Evolutionary conservation across 192 early-diverging fungal genomes (phyloP), one percentile per base, ranked within the genome.

Genomic region (Globomyces pollinis-pini): DNA sequence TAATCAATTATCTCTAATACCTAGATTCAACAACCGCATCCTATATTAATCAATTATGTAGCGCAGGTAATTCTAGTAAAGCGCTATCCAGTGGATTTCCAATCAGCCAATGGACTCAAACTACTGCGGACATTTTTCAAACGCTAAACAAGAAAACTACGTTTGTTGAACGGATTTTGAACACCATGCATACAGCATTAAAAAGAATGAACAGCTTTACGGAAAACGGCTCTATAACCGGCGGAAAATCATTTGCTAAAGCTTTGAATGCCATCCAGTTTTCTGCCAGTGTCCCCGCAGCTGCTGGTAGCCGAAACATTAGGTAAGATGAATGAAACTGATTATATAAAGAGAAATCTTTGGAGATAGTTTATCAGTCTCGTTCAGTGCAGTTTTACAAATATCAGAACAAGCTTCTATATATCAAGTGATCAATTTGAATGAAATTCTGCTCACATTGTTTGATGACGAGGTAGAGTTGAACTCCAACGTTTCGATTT

Each of bases 221-320:
- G 28, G 62, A 62, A 35, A 56, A 63, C 1, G 69, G 65, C 13
- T 31, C 59, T n/a, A 16, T 76, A 28, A 47, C 68, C 3, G 70
- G 72, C 20, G 61, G 63, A 20, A 30, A 59, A 13, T 64, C 69
- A 30, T 71, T 75, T 50, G 68, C 62, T 47, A 68, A 61, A 50
- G 67, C 71, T 20, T 76, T 71, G 67, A 62, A 59, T 26, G 63
- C 66, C 2, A 18, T 76, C 18, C 67, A 70, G 54, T 76, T 76
- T 53, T 60, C 64, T 23, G 61, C 62, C 34, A 67, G 67, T 38
- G 52, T 67, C 11, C 61, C 60, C 16, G 52, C 60, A 32, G 59
- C 61, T 3, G 50, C 43, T 16, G 66, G 64, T n/a, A 59, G 56
- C 43, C 51, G 47, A 31, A 38, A 45, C 32, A 41, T 56, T 31